A percentile compares a stretch with the other conserved stretches of the same genome.
Conservation (phyloP, 768 basidiomycete genomes). For the Trametopsis cervina region DNA sequence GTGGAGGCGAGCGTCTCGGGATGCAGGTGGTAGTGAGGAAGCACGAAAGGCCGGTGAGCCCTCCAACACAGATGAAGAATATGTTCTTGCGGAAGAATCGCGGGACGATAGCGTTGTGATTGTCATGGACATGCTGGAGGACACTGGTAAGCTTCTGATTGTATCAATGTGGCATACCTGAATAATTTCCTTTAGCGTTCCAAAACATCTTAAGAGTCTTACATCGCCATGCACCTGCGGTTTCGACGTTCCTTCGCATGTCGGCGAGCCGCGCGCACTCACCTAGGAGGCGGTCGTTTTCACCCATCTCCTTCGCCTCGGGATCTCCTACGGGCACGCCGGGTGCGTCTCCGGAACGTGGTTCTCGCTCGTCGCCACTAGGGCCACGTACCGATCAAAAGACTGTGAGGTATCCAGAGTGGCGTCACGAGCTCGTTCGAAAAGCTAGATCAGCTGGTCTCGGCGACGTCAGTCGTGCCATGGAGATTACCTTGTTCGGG, state of each 20-base stretch:
- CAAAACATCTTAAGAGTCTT: slow-evolving; percentile 18
- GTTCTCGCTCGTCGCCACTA: background rate
- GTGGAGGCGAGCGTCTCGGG: slow-evolving; percentile 19
- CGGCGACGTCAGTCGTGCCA: slow-evolving; percentile 47
- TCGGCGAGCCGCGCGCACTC: slow-evolving; percentile 4
- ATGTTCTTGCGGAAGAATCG: background rate
- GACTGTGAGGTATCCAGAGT: slow-evolving; percentile 55
- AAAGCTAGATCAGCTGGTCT: slow-evolving; percentile 52
- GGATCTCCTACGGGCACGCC: slow-evolving; percentile 9
- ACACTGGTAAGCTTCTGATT: slow-evolving; percentile 14
- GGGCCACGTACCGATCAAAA: background rate
- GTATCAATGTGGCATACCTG: background rate
- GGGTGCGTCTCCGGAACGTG: slow-evolving; percentile 3
- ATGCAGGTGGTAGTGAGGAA: slow-evolving; percentile 8
- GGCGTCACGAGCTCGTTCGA: slow-evolving; percentile 45
- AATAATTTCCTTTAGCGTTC: slow-evolving; percentile 11
- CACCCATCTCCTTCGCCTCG: slow-evolving; percentile 18
- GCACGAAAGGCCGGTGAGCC: slow-evolving; percentile 4
- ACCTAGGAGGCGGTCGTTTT: slow-evolving; percentile 12
- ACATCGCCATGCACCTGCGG: slow-evolving; percentile 16
- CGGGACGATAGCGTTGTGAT: slow-evolving; percentile 17
- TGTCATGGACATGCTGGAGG: slow-evolving; percentile 18
- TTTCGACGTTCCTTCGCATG: slow-evolving; percentile 18
- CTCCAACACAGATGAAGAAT: slow-evolving; percentile 2
- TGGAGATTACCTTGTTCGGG: slow-evolving; percentile 32